Conservation (phyloP, 2,329 filamentous ascomycete species). For the Bipolaris cookei region DNA sequence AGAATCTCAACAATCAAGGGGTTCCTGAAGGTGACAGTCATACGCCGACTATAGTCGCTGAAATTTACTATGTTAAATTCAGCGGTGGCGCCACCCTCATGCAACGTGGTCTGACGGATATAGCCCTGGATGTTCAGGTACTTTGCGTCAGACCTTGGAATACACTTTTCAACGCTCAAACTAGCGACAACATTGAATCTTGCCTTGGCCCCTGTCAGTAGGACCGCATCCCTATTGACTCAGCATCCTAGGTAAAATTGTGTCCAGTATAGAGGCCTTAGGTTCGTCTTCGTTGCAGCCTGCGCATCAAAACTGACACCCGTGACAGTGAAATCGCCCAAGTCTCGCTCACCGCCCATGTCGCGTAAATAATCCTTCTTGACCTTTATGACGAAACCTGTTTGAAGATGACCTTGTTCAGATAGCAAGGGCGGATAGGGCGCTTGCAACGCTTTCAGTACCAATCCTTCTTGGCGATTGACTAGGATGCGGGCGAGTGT, state of each 20-base stretch:
- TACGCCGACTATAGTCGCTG: constrained; percentile 30
- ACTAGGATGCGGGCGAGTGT: constrained; percentile 71
- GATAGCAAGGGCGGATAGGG: constrained; percentile 68
- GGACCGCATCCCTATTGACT: constrained; percentile 67
- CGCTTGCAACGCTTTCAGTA: constrained; percentile 76
- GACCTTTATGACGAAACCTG: constrained; percentile 73
- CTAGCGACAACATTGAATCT: constrained; percentile 70
- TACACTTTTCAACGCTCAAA: constrained; percentile 55
- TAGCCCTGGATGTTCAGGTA: constrained; percentile 53
- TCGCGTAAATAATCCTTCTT: constrained; percentile 87
- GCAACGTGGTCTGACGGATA: constrained; percentile 42
- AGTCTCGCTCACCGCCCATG: constrained; percentile 71
- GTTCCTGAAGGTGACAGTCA: constrained; percentile 65
- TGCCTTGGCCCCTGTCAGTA: constrained; percentile 60
- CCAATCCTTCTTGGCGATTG: constrained; percentile 74
- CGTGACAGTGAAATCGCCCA: constrained; percentile 79
- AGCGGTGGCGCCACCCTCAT: constrained; percentile 26
- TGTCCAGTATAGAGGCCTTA: constrained; percentile 71
- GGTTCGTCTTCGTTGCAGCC: constrained; percentile 63
- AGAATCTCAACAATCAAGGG: constrained; percentile 81
- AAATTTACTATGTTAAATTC: constrained; percentile 33
- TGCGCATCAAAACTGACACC: constrained; percentile 74
- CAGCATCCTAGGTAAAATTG: constrained; percentile 82
- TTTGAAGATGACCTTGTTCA: constrained; percentile 31
- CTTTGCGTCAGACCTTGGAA: constrained; percentile 53